Percentiles rank a stretch among this genome's conserved stretches.
phyloP scores from a whole-genome alignment of 1,284 basidiomycete genomes.

The Neotropicomus parvogracilis region DNA sequence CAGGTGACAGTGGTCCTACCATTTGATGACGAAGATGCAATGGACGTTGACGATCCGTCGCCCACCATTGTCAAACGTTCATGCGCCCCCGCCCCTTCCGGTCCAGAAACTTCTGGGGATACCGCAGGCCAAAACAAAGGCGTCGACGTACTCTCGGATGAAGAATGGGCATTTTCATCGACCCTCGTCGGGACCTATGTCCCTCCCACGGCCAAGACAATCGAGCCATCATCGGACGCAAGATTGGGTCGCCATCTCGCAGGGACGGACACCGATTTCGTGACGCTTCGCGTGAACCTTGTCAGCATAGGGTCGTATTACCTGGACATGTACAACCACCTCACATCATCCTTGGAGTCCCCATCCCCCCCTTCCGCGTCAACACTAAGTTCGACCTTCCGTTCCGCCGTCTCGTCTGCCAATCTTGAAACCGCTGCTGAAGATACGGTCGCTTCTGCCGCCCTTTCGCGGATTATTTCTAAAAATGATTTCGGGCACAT shows the following conservation, averaged over 20 bases:
- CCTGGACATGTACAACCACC: conserved; percentile 20
- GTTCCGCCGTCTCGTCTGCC: conserved; percentile 43
- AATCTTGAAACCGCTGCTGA: conserved; percentile 60
- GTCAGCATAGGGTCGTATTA: conserved; percentile 35
- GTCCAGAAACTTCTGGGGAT: background rate
- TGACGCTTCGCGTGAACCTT: conserved; percentile 48
- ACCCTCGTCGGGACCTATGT: conserved; percentile 27
- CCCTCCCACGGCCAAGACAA: conserved; percentile 19
- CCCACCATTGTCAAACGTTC: conserved; percentile 5
- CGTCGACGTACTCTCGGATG: conserved; percentile 29
- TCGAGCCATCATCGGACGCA: conserved; percentile 7
- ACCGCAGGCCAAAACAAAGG: background rate
- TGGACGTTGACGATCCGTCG: conserved; percentile 25
- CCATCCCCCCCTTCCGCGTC: conserved; percentile 6
- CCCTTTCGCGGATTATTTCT: conserved; percentile 81
- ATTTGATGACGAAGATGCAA: conserved; percentile 29
- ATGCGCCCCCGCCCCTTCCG: background rate
- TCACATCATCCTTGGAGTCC: background rate
- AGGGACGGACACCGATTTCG: conserved; percentile 10
- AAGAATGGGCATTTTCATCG: conserved; percentile 27
- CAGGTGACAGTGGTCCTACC: conserved; percentile 22
- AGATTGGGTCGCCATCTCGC: background rate
- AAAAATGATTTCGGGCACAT: conserved; percentile 87
- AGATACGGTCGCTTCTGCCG: conserved; percentile 59
- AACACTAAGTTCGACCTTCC: conserved; percentile 19